phyloP scores from a whole-genome alignment of 768 basidiomycete species.

The Tulasnella sp. region DNA sequence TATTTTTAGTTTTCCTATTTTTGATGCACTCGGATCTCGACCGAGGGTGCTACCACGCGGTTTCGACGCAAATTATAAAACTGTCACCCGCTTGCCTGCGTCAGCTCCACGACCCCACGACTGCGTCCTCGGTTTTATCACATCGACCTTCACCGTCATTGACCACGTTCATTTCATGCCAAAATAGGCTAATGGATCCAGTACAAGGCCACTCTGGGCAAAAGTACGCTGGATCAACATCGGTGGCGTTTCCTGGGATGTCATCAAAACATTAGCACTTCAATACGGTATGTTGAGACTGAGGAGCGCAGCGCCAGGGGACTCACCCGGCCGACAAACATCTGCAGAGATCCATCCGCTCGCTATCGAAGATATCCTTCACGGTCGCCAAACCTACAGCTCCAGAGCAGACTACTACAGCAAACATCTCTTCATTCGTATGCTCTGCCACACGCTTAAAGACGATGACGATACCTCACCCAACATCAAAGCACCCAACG shows the following conservation, averaged over 20 bases:
- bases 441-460: slow-evolving; percentile 55
- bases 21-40: not conserved
- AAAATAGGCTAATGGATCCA: not conserved
- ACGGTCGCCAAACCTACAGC: slow-evolving; percentile 22
- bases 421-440: slow-evolving; percentile 57
- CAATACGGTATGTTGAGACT: not conserved
- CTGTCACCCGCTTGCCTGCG: too few species aligned
- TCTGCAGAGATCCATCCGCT: slow-evolving; percentile 26
- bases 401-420: slow-evolving; percentile 26
- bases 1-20: not conserved
- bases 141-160: too few species aligned
- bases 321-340: too few species aligned
- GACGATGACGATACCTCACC: not conserved
- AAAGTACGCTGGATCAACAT: slow-evolving; percentile 21
- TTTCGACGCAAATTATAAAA: too few species aligned
- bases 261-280: slow-evolving; percentile 1
- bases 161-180: not conserved
- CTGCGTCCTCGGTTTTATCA: too few species aligned
- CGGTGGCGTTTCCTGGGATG: slow-evolving; percentile 19
- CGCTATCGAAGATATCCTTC: slow-evolving; percentile 27
- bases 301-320: not conserved
- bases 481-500: slow-evolving; percentile 22
- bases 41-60: too few species aligned
- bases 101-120: too few species aligned
- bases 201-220: slow-evolving; percentile 14